phyloP scores from a whole-genome alignment of 2,329 filamentous ascomycete species.

The Fusarium oligoseptatum region DNA sequence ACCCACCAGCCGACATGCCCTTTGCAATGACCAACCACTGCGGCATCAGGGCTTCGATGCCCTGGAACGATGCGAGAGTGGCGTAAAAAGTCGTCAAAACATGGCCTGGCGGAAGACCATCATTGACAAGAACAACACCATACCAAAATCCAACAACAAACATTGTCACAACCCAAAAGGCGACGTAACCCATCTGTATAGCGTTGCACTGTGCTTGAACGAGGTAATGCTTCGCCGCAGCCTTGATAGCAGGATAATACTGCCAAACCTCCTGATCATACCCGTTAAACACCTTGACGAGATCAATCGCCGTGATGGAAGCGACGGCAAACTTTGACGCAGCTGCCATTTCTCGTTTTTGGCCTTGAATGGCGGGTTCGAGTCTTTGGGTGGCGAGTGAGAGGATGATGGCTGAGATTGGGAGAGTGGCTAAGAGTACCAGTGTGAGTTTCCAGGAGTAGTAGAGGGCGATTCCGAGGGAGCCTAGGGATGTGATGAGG shows the following conservation, averaged over 20 bases:
- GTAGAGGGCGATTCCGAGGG: constrained; percentile 79
- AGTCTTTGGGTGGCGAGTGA: constrained; percentile 71
- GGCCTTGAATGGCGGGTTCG: constrained; percentile 74
- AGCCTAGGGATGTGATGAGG: constrained; percentile 72
- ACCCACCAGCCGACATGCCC: constrained; percentile 79
- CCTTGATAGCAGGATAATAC: constrained; percentile 70
- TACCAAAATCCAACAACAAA: constrained; percentile 95
- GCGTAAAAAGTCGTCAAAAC: constrained; percentile 90
- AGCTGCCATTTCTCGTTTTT: constrained; percentile 75
- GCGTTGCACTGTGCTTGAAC: constrained; percentile 77
- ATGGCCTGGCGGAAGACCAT: constrained; percentile 72
- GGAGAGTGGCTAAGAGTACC: constrained; percentile 80
- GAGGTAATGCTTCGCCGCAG: constrained; percentile 73
- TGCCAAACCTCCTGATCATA: constrained; percentile 76
- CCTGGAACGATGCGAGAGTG: constrained; percentile 80
- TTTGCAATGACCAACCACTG: constrained; percentile 84
- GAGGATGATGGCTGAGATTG: constrained; percentile 74
- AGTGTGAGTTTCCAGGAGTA: constrained; percentile 88
- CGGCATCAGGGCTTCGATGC: constrained; percentile 79
- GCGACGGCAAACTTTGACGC: constrained; percentile 80
- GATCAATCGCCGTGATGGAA: constrained; percentile 80
- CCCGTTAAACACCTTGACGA: constrained; percentile 88
- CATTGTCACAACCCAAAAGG: constrained; percentile 80
- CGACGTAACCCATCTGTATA: constrained; percentile 78
- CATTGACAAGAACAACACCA: constrained; percentile 76